Evolutionary conservation across 495 filamentous ascomycete species (phyloP).

Genomic region (Lasiosphaeria miniovina): DNA sequence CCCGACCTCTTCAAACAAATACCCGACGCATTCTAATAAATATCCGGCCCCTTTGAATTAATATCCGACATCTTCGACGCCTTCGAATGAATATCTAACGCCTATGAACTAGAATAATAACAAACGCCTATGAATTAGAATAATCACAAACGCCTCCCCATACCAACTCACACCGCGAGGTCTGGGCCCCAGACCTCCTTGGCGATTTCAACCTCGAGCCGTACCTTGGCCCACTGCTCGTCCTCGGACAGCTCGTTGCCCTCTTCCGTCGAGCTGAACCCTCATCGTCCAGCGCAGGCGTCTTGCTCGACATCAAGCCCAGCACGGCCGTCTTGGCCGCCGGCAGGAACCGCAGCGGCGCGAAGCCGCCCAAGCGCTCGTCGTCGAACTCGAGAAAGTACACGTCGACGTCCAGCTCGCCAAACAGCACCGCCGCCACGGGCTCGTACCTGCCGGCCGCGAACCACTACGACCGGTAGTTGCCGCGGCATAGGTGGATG

Average conservation of each 20-base stretch:
- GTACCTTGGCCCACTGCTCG: slow-evolving; percentile 54
- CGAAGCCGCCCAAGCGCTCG: slow-evolving; percentile 62
- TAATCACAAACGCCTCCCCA: neutral
- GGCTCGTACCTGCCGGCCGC: slow-evolving; percentile 66
- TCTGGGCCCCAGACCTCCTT: slow-evolving; percentile 49
- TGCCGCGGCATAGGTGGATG: slow-evolving; percentile 64
- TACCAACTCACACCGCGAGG: slow-evolving; percentile 30
- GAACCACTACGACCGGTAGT: slow-evolving; percentile 58
- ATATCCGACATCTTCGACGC: too few species aligned
- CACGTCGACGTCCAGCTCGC: slow-evolving; percentile 60
- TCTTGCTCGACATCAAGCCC: slow-evolving; percentile 65
- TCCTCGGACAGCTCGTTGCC: slow-evolving; percentile 60
- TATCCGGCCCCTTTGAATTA: too few species aligned
- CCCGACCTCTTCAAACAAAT: too few species aligned
- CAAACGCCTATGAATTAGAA: too few species aligned
- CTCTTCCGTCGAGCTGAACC: slow-evolving; percentile 62
- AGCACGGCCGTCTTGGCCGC: slow-evolving; percentile 64
- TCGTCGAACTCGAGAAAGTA: slow-evolving; percentile 72
- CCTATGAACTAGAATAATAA: neutral
- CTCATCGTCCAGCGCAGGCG: slow-evolving; percentile 60
- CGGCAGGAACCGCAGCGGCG: slow-evolving; percentile 60
- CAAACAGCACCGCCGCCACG: slow-evolving; percentile 63
- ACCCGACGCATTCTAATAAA: too few species aligned
- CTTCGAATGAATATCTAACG: neutral
- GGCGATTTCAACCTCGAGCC: slow-evolving; percentile 44